phyloP scores from a whole-genome alignment of 352 stramenopile species.

The Hyaloperonospora brassicae region DNA sequence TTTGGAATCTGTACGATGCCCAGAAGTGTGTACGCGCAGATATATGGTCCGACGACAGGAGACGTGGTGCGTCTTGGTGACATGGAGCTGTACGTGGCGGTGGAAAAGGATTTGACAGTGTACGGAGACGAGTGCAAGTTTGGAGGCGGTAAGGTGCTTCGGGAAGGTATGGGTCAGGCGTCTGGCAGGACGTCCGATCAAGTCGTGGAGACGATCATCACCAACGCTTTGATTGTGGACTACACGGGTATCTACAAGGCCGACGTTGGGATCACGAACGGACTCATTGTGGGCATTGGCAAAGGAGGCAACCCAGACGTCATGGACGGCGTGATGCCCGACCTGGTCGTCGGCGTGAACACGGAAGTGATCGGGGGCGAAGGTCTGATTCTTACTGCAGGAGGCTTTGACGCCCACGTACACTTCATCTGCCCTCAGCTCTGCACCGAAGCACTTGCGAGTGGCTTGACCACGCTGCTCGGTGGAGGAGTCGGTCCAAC shows the following conservation, averaged over 20 bases:
- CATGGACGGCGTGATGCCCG: conserved; percentile 87
- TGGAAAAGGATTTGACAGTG: conserved; percentile 86
- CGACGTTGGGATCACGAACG: conserved; percentile 93
- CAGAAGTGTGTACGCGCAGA: conserved; percentile 79
- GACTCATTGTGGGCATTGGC: conserved; percentile 90
- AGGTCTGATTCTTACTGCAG: conserved; percentile 93
- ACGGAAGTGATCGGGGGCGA: conserved; percentile 96
- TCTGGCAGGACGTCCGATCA: conserved; percentile 33
- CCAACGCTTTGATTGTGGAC: conserved; percentile 95
- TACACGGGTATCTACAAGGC: conserved; percentile 93
- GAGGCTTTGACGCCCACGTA: conserved; percentile 93
- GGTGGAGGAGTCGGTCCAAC: conserved; percentile 89
- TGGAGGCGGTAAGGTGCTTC: conserved; percentile 90
- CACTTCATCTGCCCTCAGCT: conserved; percentile 96
- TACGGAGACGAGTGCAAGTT: conserved; percentile 90
- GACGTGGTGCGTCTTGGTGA: conserved; percentile 91
- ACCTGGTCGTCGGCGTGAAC: conserved; percentile 86
- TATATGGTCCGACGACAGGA: conserved; percentile 91
- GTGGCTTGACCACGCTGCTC: conserved; percentile 88
- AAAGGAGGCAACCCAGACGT: conserved; percentile 97
- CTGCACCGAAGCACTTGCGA: conserved; percentile 88
- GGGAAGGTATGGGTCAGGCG: conserved; percentile 74
- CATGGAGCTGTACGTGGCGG: conserved; percentile 84
- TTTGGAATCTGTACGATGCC: conserved; percentile 50
- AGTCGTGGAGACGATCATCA: conserved; percentile 94